Base-by-base conservation (phyloP, 208 protist genomes). In the Wallacemonas sp. region DNA sequence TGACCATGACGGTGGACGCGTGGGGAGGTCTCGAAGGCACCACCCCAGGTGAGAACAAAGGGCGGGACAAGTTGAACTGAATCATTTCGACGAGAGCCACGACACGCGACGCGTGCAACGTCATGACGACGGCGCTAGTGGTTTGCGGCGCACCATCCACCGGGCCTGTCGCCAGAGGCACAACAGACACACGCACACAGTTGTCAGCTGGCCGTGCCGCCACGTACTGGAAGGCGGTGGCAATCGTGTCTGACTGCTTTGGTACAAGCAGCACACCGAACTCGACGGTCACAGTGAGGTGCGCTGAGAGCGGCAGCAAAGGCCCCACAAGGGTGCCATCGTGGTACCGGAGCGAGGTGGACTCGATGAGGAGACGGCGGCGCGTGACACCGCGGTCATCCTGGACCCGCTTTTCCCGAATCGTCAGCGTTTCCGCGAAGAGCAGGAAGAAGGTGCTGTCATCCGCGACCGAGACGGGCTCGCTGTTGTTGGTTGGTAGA, bases 401-500 rank as follows among this genome's bases (percentile, higher is more conserved):
- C 10, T 41, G 9, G 39, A 68, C 22, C 2, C 21, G 50, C 41
- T 61, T 36, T 19, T 60, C 36, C 4, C 21, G 21, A 12, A 53
- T 44, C 10, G 54, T 32, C 6, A 81, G 17, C 26, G 63, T 41
- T 2, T 63, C 66, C 12, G 73, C 26, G 29, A 52, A 53, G 32
- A 82, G 44, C 33, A 73, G 68, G 48, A 70, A 72, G 45, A 65
- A 82, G 17, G 80, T 80, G 24, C 26, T 66, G 24, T 65, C 55
- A 50, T 79, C 63, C 6, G 38, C n/a, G 24, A 78, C 44, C 41
- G 78, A 60, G 10, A 87, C 61, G 8, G 70, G 62, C 27, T 58
- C 15, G n/a, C 22, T 27, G 3, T 61, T 63, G 61, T 81, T 58
- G 1, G 79, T 78, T 1, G 79, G 71, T 1, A 86, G 13, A 21